Evolutionary conservation across 768 basidiomycete species (phyloP), one percentile per base, ranked within the genome.

Genomic region (Paxillus involutus): DNA sequence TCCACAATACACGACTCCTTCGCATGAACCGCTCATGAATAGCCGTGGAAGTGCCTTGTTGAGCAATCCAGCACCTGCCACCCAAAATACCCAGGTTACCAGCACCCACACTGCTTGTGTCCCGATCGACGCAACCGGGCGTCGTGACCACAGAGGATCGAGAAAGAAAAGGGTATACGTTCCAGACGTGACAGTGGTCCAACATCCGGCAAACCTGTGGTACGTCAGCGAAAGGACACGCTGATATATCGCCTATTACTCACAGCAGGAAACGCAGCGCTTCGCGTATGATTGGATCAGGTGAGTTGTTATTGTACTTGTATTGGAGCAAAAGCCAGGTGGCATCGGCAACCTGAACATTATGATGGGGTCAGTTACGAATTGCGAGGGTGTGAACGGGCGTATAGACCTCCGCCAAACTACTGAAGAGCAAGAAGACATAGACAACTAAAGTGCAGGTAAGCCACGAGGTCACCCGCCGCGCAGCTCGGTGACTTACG

Each of bases 311-410:
- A 47, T 80, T 77, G 65, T 77, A 77, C 30, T 71, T 71, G 66
- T 80, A 85, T 62, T 85, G 83, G 6, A 82, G 64, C 29, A 84
- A 63, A 47, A 86, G 69, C 85, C 85, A 86, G 59, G 76, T 80
- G 44, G 81, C 69, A 37, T 82, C 68, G 3, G 82, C 81, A 19
- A 80, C 66, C 85, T 82, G 29, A 57, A 39, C 43, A 49, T 43
- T 36, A 21, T 37, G 50, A 45, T 33, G 14, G 3, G 30, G 17
- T 62, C 37, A 50, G 47, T 50, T 39, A 48, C 36, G 14, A 44
- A 48, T 50, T 26, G 47, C 36, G 11, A 33, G 29, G n/a, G 42
- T 3, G 7, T 26, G 29, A 19, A 30, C 14, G 13, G 44, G 41
- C 13, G 30, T 42, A 53, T 45, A 11, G 55, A 82, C 83, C 72